These are phyloP conservation scores for Phoenix roebelenii DNA, from an alignment of 176 grass and related monocot genomes.

Conservation along the genomic window DNA sequence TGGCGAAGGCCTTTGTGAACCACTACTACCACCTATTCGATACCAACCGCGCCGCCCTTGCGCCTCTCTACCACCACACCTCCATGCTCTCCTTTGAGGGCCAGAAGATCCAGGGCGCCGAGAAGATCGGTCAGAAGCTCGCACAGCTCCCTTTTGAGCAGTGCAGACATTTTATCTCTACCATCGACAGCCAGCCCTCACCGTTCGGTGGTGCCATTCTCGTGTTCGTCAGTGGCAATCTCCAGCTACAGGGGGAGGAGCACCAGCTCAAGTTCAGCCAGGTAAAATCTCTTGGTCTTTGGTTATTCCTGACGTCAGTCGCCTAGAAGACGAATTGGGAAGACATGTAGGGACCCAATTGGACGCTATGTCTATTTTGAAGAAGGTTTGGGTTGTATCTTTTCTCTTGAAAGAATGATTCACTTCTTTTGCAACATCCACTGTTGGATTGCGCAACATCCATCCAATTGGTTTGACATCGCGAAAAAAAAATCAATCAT, in stretches of 20 bases:
- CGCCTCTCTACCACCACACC: constrained; percentile 38
- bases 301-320: no score
- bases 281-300: constrained; percentile 10
- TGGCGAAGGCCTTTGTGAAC: constrained; percentile 65
- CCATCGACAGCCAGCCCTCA: constrained; percentile 67
- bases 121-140: constrained; percentile 47
- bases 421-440: no score
- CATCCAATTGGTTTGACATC: no score
- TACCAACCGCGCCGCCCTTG: constrained; percentile 37
- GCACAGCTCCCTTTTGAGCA: constrained; percentile 52
- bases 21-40: constrained; percentile 77
- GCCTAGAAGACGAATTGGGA: no score
- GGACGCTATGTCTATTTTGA: no score
- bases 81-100: constrained; percentile 87
- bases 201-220: constrained; percentile 41
- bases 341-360: no score
- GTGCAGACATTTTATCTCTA: constrained; percentile 47
- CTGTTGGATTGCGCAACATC: no score
- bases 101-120: constrained; percentile 31
- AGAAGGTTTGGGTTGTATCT: no score
- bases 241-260: constrained; percentile 71
- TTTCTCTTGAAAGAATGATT: no score
- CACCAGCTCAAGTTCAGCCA: constrained; percentile 80
- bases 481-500: no score
- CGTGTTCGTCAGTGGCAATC: constrained; percentile 59